A percentile compares a stretch with the other conserved stretches of the same genome.
These are phyloP conservation scores for Basidiobolus meristosporus DNA, from an alignment of 371 early-diverging fungal species.

Conservation along the genomic window DNA sequence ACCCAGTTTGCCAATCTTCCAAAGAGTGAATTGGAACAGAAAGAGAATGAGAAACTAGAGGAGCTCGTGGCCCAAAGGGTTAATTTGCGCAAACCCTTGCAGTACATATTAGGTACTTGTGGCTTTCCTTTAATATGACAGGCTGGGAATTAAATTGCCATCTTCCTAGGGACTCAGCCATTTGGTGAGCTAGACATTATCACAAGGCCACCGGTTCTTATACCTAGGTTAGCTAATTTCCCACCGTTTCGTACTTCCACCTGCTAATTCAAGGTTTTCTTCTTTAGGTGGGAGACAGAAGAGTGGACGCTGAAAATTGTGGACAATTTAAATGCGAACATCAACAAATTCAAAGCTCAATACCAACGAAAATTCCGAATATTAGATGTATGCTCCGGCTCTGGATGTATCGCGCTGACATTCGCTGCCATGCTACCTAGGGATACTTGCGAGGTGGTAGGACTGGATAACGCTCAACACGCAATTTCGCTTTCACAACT, in stretches of 20 bases:
- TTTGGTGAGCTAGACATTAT: constrained; percentile 34
- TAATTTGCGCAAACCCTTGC: constrained; percentile 53
- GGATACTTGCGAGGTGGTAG: constrained; percentile 2
- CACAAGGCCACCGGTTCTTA: constrained; percentile 53
- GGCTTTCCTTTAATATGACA: too few relatives aligned
- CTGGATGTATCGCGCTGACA: constrained; percentile 70
- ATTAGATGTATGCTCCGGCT: constrained; percentile 76
- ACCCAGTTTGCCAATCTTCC: too few relatives aligned
- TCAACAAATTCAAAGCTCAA: neutral
- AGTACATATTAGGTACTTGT: constrained; percentile 65
- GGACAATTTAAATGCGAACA: constrained; percentile 10
- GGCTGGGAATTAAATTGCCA: too few relatives aligned
- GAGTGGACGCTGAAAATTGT: constrained; percentile 54
- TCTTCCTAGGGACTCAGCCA: too few relatives aligned
- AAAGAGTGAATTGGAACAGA: too few relatives aligned
- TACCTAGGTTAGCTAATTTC: constrained; percentile 59
- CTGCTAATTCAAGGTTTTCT: neutral
- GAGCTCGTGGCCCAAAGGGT: too few relatives aligned
- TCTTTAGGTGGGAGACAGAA: constrained; percentile 74
- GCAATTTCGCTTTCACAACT: constrained; percentile 25
- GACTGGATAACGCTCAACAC: constrained; percentile 15
- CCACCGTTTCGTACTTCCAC: neutral
- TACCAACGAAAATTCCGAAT: constrained; percentile 19
- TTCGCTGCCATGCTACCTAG: constrained; percentile 39
- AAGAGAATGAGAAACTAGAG: too few relatives aligned